A percentile compares a stretch with the other conserved stretches of the same genome.
These are phyloP conservation scores for Elsinoe necatrix DNA, from an alignment of 2,329 filamentous ascomycete species.

Conservation along the genomic window DNA sequence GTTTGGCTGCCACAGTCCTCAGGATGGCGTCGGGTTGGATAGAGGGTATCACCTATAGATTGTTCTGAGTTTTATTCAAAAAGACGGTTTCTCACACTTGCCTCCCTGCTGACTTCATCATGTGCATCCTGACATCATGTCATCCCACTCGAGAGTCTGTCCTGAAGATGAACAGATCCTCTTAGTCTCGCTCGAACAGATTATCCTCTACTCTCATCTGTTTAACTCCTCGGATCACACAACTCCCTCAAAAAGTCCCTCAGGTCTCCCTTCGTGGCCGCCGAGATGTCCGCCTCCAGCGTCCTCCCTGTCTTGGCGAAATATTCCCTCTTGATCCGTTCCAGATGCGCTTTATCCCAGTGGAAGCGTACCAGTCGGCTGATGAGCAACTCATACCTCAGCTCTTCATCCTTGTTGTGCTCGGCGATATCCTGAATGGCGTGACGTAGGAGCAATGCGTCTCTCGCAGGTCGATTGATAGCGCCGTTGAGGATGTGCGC, in stretches of 20 bases:
- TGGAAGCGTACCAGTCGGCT: constrained; percentile 81
- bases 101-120: too few species aligned
- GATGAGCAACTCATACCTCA: constrained; percentile 79
- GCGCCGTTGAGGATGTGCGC: constrained; percentile 94
- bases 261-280: constrained; percentile 65
- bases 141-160: too few species aligned
- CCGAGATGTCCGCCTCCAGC: constrained; percentile 68
- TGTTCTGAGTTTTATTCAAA: not conserved
- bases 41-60: not conserved
- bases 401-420: constrained; percentile 33
- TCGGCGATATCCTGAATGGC: constrained; percentile 55
- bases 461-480: constrained; percentile 89
- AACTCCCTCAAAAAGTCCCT: constrained; percentile 30
- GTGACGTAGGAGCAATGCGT: constrained; percentile 84
- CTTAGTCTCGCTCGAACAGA: too few species aligned
- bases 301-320: constrained; percentile 64
- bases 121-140: too few species aligned
- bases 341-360: constrained; percentile 81
- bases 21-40: not conserved
- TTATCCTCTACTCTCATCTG: too few species aligned
- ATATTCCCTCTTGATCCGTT: constrained; percentile 71
- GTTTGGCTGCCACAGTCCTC: too few species aligned
- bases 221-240: constrained; percentile 13
- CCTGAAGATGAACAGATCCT: too few species aligned
- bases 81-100: too few species aligned